Base-by-base conservation (phyloP, 371 early-diverging fungal species). In the Mucor plumbeus region DNA sequence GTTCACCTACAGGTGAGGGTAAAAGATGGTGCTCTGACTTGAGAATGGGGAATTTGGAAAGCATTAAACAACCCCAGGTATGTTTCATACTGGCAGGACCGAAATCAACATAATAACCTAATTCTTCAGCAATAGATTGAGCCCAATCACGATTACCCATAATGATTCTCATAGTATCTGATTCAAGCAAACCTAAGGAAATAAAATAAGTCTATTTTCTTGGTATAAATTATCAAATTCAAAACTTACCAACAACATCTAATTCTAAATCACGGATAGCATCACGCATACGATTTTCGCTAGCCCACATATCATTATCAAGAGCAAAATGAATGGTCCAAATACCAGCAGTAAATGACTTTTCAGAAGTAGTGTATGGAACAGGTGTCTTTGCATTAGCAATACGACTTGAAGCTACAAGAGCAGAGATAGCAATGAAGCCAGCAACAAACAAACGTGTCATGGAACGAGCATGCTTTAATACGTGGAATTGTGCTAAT, bases 271-370 rank as follows among this genome's bases (percentile, higher is more conserved):
- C 92, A 60, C 89, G 85, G 70, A 94, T 91, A 5, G 86, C 90
- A 55, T 87, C 89, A 39, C 88, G 86, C 84, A 94, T 92, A 43
- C 91, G 83, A 44, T 82, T 68, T 61, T 92, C 92, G 65, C 90
- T 89, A 61, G 89, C 88, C 88, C 90, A 94, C 91, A 92, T 90
- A 74, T 91, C 90, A 69, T 94, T 90, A 78, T 92, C 94, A 39
- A 94, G 75, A 41, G 90, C 93, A 77, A 94, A 94, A 73, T 94
- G 94, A 69, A 94, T 90, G 7, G 94, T 94, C 94, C 94, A 94
- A 68, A 94, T 94, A 64, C 85, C 93, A 36, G 90, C 89, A n/a
- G 92, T 94, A 61, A 94, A 81, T 36, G 88, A 69, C 61, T 89
- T 87, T 64, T 90, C 86, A 33, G 89, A 82, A 10, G 88, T 84